Conservation (phyloP, 768 basidiomycete species). For the Termitomyces titanicus region DNA sequence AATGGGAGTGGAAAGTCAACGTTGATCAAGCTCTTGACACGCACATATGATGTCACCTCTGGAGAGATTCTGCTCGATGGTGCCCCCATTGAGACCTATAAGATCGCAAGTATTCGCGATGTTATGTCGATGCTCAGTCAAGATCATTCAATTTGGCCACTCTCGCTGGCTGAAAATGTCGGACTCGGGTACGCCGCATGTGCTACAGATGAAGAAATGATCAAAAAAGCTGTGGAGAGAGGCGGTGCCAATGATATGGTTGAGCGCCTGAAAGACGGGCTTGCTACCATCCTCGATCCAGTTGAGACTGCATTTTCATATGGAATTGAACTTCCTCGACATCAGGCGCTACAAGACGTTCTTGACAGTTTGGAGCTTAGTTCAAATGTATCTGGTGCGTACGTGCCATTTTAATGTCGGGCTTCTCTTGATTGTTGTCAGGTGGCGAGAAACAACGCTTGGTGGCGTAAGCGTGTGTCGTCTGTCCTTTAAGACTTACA, state of each 20-base stretch:
- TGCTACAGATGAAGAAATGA: constrained; percentile 12
- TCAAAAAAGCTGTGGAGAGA: constrained; percentile 26
- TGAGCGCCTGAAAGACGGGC: constrained; percentile 5
- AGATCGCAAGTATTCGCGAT: constrained; percentile 33
- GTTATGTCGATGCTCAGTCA: constrained; percentile 49
- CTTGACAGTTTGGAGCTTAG: constrained; percentile 12
- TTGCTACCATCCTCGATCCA: constrained; percentile 17
- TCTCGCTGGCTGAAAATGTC: constrained; percentile 41
- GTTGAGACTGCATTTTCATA: not conserved
- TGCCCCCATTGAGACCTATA: constrained; percentile 33
- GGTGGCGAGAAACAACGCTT: constrained; percentile 25
- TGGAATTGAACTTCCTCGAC: constrained; percentile 5
- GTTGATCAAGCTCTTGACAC: constrained; percentile 43
- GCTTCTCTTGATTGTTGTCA: not conserved
- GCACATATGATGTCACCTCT: constrained; percentile 42
- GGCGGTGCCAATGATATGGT: constrained; percentile 21
- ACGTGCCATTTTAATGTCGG: too few species aligned
- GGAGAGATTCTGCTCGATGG: constrained; percentile 44
- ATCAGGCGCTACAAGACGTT: constrained; percentile 11
- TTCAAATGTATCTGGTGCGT: constrained; percentile 9
- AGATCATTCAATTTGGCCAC: constrained; percentile 42
- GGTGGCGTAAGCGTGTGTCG: constrained; percentile 17
- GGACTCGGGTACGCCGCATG: constrained; percentile 21
- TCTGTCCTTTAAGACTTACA: not conserved
- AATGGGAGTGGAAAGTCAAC: constrained; percentile 58